Percentiles rank a stretch among this genome's conserved stretches.
These are phyloP conservation scores for Trichomonascaceae sp. DNA, from an alignment of 1,139 yeast species.

Conservation along the genomic window DNA sequence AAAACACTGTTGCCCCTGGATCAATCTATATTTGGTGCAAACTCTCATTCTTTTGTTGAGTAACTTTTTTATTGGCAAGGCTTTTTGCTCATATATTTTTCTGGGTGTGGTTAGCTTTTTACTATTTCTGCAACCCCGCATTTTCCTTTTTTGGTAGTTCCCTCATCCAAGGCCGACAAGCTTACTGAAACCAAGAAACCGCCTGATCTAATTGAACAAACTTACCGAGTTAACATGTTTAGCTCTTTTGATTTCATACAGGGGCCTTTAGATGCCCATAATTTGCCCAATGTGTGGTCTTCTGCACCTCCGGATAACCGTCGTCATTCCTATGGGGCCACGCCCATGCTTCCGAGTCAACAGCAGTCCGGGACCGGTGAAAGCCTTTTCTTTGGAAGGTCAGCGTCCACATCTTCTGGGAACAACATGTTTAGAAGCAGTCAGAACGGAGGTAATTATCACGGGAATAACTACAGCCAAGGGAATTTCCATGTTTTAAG, in stretches of 20 bases:
- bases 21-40: neutral
- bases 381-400: conserved; percentile 7
- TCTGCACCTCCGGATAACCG: neutral
- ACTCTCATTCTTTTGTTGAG: neutral
- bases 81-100: neutral
- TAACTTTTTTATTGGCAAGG: neutral
- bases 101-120: neutral
- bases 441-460: neutral
- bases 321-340: conserved; percentile 7
- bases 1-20: neutral
- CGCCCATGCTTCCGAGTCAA: neutral
- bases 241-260: conserved; percentile 7
- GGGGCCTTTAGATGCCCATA: neutral
- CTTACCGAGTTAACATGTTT: conserved; percentile 1
- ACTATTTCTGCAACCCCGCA: neutral
- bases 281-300: neutral
- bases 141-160: neutral
- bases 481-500: neutral
- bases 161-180: neutral
- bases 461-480: neutral
- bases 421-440: neutral
- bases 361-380: conserved; percentile 4
- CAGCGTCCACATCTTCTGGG: neutral
- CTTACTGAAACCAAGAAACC: neutral
- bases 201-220: neutral